Base-by-base conservation (phyloP, 129 eudicot genomes). In the Ambrosia trifida region DNA sequence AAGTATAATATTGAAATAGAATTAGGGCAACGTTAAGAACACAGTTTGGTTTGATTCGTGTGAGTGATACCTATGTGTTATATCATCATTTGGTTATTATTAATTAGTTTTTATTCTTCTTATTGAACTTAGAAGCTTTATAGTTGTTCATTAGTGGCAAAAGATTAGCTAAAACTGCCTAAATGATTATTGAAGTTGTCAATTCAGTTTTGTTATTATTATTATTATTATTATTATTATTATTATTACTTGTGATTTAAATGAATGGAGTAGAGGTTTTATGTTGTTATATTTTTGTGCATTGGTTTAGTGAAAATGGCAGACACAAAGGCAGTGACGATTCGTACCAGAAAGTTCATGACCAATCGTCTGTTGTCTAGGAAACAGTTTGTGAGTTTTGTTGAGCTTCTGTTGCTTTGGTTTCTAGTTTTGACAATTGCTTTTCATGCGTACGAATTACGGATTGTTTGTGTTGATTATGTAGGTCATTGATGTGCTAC, bases 271-370 rank as follows among this genome's bases (percentile, higher is more conserved):
- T 7, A 1, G 65, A 28, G 36, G 19, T 66, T 66, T 53, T 43
- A 12, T 30, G 7, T 17, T 44, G 38, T 30, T 13, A 11, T 41
- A 16, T 56, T 75, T 53, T n/a, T 4, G 24, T 4, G 24, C 41
- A 17, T 50, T 4, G 16, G 16, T 73, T 20, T 53, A 79, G 74
- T 49, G 72, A 78, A 74, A 71, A 89, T 89, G 96, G 82, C 91
- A 54, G 91, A 86, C 73, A 85, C 72, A 52, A 79, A 88, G 76
- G 86, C 90, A 3, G 91, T 85, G 32, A 89, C 96, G 0, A 79
- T 89, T 43, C 78, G 84, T 0, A 89, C 96, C 0, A 72, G 96
- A 65, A 89, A 89, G 81, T 89, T 89, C 85, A 89, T 89, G 96
- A 89, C 96, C 16, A 89, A 89, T 53, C 68, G 96, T 50, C 89